Conservation (phyloP, 352 stramenopile species). For the Pythium oligandrum region DNA sequence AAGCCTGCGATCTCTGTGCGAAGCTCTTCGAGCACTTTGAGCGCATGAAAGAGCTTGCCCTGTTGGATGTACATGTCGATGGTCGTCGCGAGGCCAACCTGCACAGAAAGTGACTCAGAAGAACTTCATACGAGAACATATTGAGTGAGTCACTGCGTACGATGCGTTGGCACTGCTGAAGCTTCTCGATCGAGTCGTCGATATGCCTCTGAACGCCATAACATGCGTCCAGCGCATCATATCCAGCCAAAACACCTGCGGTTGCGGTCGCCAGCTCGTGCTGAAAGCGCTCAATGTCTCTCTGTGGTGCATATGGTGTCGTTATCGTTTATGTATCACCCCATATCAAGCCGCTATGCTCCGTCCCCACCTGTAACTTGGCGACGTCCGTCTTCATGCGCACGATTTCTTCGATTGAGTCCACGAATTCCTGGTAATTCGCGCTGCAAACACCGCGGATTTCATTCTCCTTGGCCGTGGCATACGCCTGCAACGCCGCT, state of each 20-base stretch:
- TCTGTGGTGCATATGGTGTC: conserved; percentile 12
- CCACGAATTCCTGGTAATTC: conserved; percentile 77
- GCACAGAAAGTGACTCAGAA: not conserved
- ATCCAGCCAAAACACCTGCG: conserved; percentile 37
- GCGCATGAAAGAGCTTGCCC: conserved; percentile 69
- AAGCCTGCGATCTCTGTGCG: conserved; percentile 65
- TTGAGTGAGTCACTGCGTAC: conserved; percentile 18
- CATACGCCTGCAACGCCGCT: conserved; percentile 62
- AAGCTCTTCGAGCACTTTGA: conserved; percentile 71
- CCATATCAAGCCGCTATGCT: not conserved
- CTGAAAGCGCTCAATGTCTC: conserved; percentile 66
- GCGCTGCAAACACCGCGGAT: conserved; percentile 73
- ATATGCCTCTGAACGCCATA: conserved; percentile 62
- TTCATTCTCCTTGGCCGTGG: conserved; percentile 56
- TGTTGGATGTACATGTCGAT: conserved; percentile 67
- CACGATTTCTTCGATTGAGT: conserved; percentile 81
- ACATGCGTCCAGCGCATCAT: conserved; percentile 56
- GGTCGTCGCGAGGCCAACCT: conserved; percentile 60
- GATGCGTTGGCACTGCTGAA: conserved; percentile 78
- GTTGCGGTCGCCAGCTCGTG: conserved; percentile 46
- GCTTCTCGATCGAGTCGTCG: conserved; percentile 73
- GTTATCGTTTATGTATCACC: too few relatives aligned
- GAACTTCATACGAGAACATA: not conserved
- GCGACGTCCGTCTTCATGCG: conserved; percentile 73
- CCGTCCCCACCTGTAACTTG: conserved; percentile 42